Base-by-base conservation (phyloP, 306 rosid species). In the Prunus persica region DNA sequence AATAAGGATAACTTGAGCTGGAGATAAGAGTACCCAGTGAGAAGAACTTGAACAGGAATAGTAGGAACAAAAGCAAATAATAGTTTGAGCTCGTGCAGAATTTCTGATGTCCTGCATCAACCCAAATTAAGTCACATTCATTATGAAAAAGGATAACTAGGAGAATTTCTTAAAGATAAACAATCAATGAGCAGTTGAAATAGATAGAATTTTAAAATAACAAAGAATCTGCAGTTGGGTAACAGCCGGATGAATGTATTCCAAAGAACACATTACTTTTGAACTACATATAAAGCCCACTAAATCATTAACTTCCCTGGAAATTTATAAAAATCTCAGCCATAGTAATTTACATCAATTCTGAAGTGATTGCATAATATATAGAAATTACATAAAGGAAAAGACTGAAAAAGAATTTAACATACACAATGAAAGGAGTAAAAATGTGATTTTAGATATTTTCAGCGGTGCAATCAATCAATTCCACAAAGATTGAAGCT, bases 31-130 rank as follows among this genome's bases (percentile, higher is more conserved):
- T 88, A 93, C 98, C 96, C 96, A 20, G 86, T 73, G 27, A 88
- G 86, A 63, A 94, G 88, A 81, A 90, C 88, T 74, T 70, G 87
- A 45, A 80, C 67, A 22, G 97, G 98, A 75, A 94, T 80, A 54
- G 85, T 78, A 82, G 84, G 80, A 16, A 81, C 69, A 14, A 86
- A 78, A 32, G 69, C 4, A 71, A 85, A 91, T 25, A 54, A 70
- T 9, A 45, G 45, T 73, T 76, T 84, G 67, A 94, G 93, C 81
- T 90, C 91, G 80, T 80, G 13, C 71, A 91, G 77, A 76, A 87
- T 90, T 56, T 81, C 87, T 0, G 88, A 66, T n/a, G 89, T 80
- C 90, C 93, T 93, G 89, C 83, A 85, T 19, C 64, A 83, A 76
- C 66, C 74, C 54, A 60, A 69, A 73, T 19, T 52, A 49, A 14